These are phyloP conservation scores for Hymenoscyphus scutula DNA, from an alignment of 2,329 filamentous ascomycete genomes.

Conservation along the genomic window DNA sequence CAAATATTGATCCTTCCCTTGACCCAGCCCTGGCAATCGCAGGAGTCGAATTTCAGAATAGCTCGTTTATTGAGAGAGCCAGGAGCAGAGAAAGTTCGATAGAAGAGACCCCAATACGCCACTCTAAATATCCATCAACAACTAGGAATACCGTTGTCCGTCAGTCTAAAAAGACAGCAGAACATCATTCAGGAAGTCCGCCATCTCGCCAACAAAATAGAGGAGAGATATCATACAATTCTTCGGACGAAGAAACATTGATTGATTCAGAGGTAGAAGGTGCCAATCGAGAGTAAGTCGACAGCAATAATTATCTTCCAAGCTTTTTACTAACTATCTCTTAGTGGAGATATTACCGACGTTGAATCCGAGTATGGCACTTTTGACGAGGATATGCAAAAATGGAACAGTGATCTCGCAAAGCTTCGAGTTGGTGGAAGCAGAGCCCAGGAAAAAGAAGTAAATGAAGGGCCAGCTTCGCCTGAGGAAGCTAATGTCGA, in stretches of 20 bases:
- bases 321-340: neutral
- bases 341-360: conserved; percentile 29
- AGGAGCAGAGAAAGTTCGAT: conserved; percentile 3
- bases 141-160: neutral
- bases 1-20: neutral
- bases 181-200: neutral
- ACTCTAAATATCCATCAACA: neutral
- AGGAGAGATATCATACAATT: neutral
- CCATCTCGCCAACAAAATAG: neutral
- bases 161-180: neutral
- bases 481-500: neutral
- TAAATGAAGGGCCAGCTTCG: neutral
- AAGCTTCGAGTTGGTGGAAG: conserved; percentile 15
- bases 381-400: conserved; percentile 40
- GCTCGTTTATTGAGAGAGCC: neutral
- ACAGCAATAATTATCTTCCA: neutral
- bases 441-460: neutral
- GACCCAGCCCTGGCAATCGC: neutral
- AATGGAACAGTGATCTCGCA: conserved; percentile 36
- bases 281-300: conserved; percentile 9
- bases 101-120: neutral
- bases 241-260: neutral
- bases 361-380: conserved; percentile 44
- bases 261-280: neutral
- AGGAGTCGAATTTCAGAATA: neutral